phyloP scores from a whole-genome alignment of 306 rosid genomes.

The Ochetophila trinervis region DNA sequence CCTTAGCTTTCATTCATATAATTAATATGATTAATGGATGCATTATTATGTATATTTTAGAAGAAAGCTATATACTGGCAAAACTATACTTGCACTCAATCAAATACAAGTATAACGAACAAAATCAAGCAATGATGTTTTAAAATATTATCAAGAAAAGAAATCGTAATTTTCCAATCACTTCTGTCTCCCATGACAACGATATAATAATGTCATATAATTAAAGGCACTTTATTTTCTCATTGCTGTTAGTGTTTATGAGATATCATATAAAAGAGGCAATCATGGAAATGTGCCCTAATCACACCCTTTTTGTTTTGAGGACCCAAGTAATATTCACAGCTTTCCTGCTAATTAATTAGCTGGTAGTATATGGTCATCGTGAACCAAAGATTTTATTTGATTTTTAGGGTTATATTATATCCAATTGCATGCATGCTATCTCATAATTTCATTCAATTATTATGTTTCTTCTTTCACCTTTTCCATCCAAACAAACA shows the following conservation, averaged over 20 bases:
- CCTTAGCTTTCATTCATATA: too few species aligned
- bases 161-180: background rate
- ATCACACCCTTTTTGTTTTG: background rate
- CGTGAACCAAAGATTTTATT: constrained; percentile 15
- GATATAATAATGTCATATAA: background rate
- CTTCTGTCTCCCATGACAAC: background rate
- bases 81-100: too few species aligned
- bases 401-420: background rate
- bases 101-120: too few species aligned
- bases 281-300: constrained; percentile 3
- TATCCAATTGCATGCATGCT: background rate
- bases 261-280: background rate
- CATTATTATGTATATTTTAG: too few species aligned
- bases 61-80: too few species aligned
- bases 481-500: constrained; percentile 3
- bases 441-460: constrained; percentile 26
- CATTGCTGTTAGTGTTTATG: background rate
- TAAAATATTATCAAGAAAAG: too few species aligned
- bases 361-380: background rate
- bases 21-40: too few species aligned
- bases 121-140: too few species aligned
- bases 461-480: constrained; percentile 20
- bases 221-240: background rate
- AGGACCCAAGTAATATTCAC: background rate
- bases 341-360: background rate